Base-by-base conservation (phyloP, 495 filamentous ascomycete genomes). In the Recurvomyces mirabilis region DNA sequence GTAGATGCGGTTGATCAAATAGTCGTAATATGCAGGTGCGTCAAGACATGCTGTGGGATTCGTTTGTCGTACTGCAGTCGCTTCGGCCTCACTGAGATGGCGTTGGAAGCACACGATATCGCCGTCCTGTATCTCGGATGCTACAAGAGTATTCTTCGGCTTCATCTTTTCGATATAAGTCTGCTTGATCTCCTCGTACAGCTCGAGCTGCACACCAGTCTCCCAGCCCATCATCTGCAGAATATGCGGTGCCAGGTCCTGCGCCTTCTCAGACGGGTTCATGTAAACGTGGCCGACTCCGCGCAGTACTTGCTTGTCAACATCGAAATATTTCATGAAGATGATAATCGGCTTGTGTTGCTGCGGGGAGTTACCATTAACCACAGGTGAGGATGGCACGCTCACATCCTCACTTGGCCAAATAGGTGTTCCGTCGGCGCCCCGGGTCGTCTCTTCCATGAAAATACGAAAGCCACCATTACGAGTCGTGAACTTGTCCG, bases 121-220 rank as follows among this genome's bases (percentile, higher is more conserved):
- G 30, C 91, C 91, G 57, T 96, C 88, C 56, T 95, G 89, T 31
- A 99, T 84, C 60, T 99, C 91, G 2, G 89, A 87, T 41, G 84
- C 78, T 36, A 83, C 79, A 46, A 99, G 74, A 0, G 86, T 82
- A 55, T 84, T 74, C 60, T 93, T 96, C 0, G 79, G 77, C 60
- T 94, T 95, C 71, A 96, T 85, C 11, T 74, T 68, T 52, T 99
- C 91, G 54, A 99, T 93, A 88, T 96, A 96, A 38, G 75, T 80
- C 28, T 87, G 85, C 61, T 95, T 96, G 65, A 99, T 96, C 62
- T 99, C 91, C 72, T 96, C 89, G 62, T 75, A 94, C n/a, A 95
- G 71, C 35, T 64, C 60, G 18, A 72, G 49, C 10, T 65, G 64
- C 0, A 74, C 71, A 9, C 71, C 71, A 5, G 63, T 52, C n/a